These are phyloP conservation scores for Phytopythium kandeliae DNA, from an alignment of 352 stramenopile species.

Conservation along the genomic window DNA sequence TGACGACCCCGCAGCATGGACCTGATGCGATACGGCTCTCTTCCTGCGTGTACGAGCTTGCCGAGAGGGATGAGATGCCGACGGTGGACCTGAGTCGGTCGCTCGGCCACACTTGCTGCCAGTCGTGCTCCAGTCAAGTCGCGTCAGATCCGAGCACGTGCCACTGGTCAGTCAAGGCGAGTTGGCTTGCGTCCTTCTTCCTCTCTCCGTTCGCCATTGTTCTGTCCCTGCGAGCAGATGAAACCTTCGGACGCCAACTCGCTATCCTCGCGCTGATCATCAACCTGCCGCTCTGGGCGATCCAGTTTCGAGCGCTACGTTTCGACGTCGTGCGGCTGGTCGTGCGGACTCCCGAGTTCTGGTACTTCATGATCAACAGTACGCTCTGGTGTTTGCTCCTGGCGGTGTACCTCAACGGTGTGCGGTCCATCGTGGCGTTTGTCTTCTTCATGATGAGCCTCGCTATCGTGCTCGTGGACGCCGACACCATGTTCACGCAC, in stretches of 20 bases:
- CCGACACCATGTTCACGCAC: constrained; percentile 7
- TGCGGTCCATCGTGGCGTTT: constrained; percentile 2
- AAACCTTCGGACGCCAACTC: background rate
- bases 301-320: constrained; percentile 4
- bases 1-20: background rate
- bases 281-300: background rate
- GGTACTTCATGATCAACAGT: constrained; percentile 13
- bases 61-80: constrained; percentile 7
- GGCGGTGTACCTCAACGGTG: constrained; percentile 10
- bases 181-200: background rate
- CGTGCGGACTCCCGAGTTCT: constrained; percentile 15
- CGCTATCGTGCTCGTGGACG: constrained; percentile 11
- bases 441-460: constrained; percentile 8
- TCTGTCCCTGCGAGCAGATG: background rate
- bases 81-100: constrained; percentile 7
- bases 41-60: constrained; percentile 8
- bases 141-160: too few relatives aligned
- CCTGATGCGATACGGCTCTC: background rate
- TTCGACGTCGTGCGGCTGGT: constrained; percentile 14
- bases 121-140: background rate
- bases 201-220: constrained; percentile 1
- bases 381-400: constrained; percentile 6
- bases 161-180: background rate
- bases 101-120: constrained; percentile 5
- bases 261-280: background rate